Conservation (phyloP, 495 filamentous ascomycete species). For the Tuber magnatum region DNA sequence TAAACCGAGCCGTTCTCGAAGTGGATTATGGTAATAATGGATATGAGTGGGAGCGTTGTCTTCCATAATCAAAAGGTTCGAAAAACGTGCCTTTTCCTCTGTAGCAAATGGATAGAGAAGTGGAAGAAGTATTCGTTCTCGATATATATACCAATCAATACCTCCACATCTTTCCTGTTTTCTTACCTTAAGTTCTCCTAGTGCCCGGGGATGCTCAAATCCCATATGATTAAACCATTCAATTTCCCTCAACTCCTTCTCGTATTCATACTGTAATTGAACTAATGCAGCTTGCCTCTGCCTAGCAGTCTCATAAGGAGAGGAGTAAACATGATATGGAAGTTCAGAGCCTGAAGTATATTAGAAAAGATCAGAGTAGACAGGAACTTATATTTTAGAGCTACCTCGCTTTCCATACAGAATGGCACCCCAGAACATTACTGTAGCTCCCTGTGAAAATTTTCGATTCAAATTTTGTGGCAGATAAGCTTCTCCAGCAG, state of each 20-base stretch:
- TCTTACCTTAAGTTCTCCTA: background rate
- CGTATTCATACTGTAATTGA: conserved; percentile 1
- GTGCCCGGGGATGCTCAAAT: background rate
- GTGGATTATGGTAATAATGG: conserved; percentile 2
- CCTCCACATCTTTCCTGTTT: background rate
- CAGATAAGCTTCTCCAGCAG: background rate
- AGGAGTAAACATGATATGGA: conserved; percentile 5
- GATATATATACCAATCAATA: conserved; percentile 17
- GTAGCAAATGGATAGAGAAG: background rate
- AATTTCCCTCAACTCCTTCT: background rate
- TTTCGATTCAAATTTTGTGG: background rate
- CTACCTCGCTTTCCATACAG: background rate
- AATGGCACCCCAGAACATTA: conserved; percentile 17
- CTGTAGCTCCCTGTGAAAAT: background rate
- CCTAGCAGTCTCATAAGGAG: background rate
- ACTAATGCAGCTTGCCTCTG: background rate
- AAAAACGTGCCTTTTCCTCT: background rate
- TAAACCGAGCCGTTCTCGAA: background rate
- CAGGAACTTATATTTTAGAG: no score
- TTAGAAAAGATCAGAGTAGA: no score
- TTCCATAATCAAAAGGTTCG: conserved; percentile 9
- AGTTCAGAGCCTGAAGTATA: background rate
- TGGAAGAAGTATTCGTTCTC: conserved; percentile 5
- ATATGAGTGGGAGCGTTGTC: background rate
- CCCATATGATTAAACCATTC: background rate